Base-by-base conservation (phyloP, 2,329 filamentous ascomycete species). In the Neoascochyta sp. region DNA sequence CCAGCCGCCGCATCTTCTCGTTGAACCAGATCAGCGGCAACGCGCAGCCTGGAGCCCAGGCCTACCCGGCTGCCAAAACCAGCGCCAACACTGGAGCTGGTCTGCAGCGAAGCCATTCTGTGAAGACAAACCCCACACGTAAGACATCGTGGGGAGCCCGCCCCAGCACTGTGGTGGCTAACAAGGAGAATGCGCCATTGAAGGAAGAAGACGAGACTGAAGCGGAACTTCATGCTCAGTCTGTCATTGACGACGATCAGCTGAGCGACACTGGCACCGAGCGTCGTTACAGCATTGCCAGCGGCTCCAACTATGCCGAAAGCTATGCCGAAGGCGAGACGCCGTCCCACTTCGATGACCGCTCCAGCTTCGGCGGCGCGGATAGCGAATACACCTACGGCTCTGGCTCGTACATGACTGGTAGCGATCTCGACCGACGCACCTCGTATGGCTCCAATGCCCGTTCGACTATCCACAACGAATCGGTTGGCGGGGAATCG, bases 21-120 rank as follows among this genome's bases (percentile, higher is more conserved):
- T 76, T 96, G 19, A 93, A 83, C 58, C 86, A 95, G 64, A 93
- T 96, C 48, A 86, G 79, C 31, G 81, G 82, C 57, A 90, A 92
- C 53, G 70, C 77, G 18, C 70, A 79, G 5, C 67, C 63, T 22
- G 63, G 65, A 19, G 58, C 57, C 33, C 52, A 68, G 65, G 57
- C 55, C 5, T 66, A 54, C 30, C 43, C 52, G 12, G 50, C 33
- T 29, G 45, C 24, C 51, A 64, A 37, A 45, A 62, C 39, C 49
- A 26, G 31, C 3, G 28, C 39, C 7, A 46, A 34, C 20, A 62
- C 62, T 26, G 65, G 62, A 15, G 54, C 68, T 22, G 78, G 76
- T 25, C 71, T 94, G 44, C 65, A 65, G 48, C 62, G 63, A 18
- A 62, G 58, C 32, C 63, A 66, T 24, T 63, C 59, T 9, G 63